A percentile compares a stretch with the other conserved stretches of the same genome.
Conservation (phyloP, 1,284 basidiomycete species). For the Vanrija humicola region DNA sequence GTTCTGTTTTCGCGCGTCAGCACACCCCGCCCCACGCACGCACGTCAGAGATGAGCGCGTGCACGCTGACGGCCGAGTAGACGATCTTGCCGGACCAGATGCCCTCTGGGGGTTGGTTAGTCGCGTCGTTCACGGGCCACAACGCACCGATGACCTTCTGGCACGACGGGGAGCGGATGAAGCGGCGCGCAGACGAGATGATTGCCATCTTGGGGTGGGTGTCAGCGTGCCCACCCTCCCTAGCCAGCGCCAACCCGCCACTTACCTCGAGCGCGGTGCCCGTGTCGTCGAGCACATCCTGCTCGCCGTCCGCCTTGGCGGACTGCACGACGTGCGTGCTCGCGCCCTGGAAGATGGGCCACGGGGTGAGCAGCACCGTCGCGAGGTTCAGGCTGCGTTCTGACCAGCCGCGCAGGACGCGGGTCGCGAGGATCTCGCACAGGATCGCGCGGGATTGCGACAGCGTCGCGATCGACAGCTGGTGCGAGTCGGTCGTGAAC, state of each 20-base stretch:
- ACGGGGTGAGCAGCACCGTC: conserved; percentile 75
- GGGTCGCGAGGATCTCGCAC: conserved; percentile 84
- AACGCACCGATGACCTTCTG: conserved; percentile 71
- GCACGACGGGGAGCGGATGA: conserved; percentile 79
- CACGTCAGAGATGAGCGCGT: conserved; percentile 81
- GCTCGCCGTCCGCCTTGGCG: conserved; percentile 63
- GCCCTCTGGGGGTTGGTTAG: conserved; percentile 40
- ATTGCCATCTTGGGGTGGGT: conserved; percentile 62
- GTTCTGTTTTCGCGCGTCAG: conserved; percentile 55
- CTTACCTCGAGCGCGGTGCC: conserved; percentile 77
- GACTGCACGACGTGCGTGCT: conserved; percentile 60
- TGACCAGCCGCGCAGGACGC: conserved; percentile 71
- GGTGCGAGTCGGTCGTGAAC: conserved; percentile 68
- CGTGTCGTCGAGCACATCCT: conserved; percentile 66
- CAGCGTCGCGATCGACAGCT: conserved; percentile 56
- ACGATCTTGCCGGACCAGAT: conserved; percentile 70
- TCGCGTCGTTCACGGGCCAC: no score
- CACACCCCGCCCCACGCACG: conserved; percentile 24
- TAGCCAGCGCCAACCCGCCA: neutral
- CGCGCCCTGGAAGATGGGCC: conserved; percentile 82
- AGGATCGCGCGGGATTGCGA: conserved; percentile 71
- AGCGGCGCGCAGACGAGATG: conserved; percentile 72
- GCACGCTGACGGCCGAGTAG: conserved; percentile 78
- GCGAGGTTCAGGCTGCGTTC: conserved; percentile 72
- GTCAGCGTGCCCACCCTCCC: neutral